phyloP scores from a whole-genome alignment of 495 filamentous ascomycete genomes.

The Trichodelitschia bisporula region DNA sequence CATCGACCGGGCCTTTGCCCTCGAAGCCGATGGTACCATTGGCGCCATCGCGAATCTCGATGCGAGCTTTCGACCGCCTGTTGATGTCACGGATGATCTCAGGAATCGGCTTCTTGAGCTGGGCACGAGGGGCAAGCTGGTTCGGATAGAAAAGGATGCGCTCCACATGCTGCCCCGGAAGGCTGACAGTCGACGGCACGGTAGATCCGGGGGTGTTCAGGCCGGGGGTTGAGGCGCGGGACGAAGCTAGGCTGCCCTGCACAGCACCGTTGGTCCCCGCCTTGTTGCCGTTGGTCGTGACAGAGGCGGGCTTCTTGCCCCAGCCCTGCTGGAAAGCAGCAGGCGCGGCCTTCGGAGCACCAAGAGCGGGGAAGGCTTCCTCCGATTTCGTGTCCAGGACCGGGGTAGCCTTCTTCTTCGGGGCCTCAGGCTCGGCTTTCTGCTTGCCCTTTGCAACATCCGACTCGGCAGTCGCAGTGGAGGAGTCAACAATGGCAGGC shows the following conservation, averaged over 20 bases:
- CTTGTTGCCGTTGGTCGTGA: constrained; percentile 33
- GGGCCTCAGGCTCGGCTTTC: constrained; percentile 17
- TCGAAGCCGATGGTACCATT: constrained; percentile 46
- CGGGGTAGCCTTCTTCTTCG: constrained; percentile 5
- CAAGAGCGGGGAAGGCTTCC: constrained; percentile 75
- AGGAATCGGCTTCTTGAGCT: constrained; percentile 56
- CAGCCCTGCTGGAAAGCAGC: constrained; percentile 42
- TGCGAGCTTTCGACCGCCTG: constrained; percentile 58
- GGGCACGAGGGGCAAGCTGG: constrained; percentile 43
- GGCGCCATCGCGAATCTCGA: constrained; percentile 41
- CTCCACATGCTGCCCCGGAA: constrained; percentile 60
- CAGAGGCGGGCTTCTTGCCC: constrained; percentile 32
- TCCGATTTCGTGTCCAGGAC: constrained; percentile 58
- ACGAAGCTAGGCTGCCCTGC: constrained; percentile 20
- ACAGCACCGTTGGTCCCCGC: constrained; percentile 19
- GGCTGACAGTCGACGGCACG: constrained; percentile 26
- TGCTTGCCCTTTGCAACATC: constrained; percentile 39
- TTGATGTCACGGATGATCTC: constrained; percentile 78
- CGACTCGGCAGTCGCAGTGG: constrained; percentile 16
- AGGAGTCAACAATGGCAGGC: constrained; percentile 8
- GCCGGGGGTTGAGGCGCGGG: constrained; percentile 30
- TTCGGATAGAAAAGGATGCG: constrained; percentile 42
- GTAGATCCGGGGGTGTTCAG: constrained; percentile 28
- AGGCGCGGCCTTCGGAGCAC: constrained; percentile 36
- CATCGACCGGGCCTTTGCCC: constrained; percentile 51